Evolutionary conservation across 2,329 filamentous ascomycete species (phyloP).

Genomic region (Myriosclerotinia scirpicola): DNA sequence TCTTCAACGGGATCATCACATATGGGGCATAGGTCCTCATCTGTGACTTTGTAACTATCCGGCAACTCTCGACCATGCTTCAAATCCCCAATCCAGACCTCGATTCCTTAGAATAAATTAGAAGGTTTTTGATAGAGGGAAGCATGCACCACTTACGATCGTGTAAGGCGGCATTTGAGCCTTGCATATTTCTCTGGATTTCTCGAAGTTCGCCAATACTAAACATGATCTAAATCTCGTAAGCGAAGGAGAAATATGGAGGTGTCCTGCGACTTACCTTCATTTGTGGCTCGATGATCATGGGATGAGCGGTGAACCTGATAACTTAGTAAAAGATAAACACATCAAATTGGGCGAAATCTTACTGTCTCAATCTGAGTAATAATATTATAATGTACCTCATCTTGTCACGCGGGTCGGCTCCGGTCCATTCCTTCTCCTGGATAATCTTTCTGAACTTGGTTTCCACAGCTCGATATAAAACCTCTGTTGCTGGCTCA

Average conservation of each 20-base stretch:
- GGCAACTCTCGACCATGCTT: not conserved
- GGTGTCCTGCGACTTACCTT: not conserved
- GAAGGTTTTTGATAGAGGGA: no score
- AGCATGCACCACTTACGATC: no score
- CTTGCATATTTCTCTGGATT: not conserved
- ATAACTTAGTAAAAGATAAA: not conserved
- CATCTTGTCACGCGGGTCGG: not conserved
- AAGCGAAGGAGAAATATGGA: not conserved
- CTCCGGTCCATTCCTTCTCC: not conserved
- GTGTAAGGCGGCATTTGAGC: not conserved
- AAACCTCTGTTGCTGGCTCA: not conserved
- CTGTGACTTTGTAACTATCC: not conserved
- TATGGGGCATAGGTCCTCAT: not conserved
- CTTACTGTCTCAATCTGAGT: slow-evolving; percentile 9
- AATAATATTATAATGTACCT: slow-evolving; percentile 3
- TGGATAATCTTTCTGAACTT: not conserved
- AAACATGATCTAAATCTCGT: not conserved
- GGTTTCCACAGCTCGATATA: not conserved
- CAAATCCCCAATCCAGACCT: not conserved
- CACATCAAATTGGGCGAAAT: not conserved
- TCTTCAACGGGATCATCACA: not conserved
- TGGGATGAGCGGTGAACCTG: not conserved
- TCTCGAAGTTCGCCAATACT: not conserved
- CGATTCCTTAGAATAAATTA: no score
- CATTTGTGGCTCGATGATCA: slow-evolving; percentile 6